These are phyloP conservation scores for Phaeosphaeriaceae sp. DNA, from an alignment of 2,329 filamentous ascomycete species.

Conservation along the genomic window DNA sequence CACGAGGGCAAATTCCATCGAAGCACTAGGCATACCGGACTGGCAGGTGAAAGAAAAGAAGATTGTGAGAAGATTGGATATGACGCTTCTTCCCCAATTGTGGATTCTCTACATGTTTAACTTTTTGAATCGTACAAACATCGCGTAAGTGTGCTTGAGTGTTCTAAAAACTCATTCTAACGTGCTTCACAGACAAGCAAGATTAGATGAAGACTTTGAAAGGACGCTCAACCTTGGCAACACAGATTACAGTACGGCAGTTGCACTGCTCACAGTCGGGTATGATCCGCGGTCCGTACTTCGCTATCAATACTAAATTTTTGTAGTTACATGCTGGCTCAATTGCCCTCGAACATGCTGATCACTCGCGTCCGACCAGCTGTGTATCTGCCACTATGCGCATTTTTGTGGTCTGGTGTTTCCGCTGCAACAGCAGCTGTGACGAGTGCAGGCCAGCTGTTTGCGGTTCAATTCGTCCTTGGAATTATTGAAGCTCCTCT, in stretches of 20 bases:
- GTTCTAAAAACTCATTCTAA: background rate
- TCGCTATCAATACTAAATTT: background rate
- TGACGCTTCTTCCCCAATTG: constrained; percentile 15
- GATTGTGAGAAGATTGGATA: constrained; percentile 11
- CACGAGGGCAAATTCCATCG: constrained; percentile 2
- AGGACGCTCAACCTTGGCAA: constrained; percentile 17
- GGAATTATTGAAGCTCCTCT: constrained; percentile 75
- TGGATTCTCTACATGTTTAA: constrained; percentile 20
- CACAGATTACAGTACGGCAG: constrained; percentile 20
- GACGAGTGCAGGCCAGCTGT: constrained; percentile 64
- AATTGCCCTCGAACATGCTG: constrained; percentile 10
- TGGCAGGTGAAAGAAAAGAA: constrained; percentile 15
- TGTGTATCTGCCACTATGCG: constrained; percentile 12
- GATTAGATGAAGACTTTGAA: constrained; percentile 20
- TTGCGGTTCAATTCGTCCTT: constrained; percentile 60
- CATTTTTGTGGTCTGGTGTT: constrained; percentile 14
- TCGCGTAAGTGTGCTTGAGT: constrained; percentile 6
- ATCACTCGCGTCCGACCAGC: constrained; percentile 16
- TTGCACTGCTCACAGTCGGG: constrained; percentile 16
- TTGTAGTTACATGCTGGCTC: constrained; percentile 5
- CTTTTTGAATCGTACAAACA: constrained; percentile 19
- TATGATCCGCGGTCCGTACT: background rate
- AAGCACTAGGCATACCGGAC: constrained; percentile 16
- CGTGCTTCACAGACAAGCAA: constrained; percentile 16
- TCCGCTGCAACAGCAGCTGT: constrained; percentile 64